A percentile compares a stretch with the other conserved stretches of the same genome.
These are phyloP conservation scores for Ploettnerulaceae sp. DNA, from an alignment of 2,329 filamentous ascomycete genomes.

Conservation along the genomic window DNA sequence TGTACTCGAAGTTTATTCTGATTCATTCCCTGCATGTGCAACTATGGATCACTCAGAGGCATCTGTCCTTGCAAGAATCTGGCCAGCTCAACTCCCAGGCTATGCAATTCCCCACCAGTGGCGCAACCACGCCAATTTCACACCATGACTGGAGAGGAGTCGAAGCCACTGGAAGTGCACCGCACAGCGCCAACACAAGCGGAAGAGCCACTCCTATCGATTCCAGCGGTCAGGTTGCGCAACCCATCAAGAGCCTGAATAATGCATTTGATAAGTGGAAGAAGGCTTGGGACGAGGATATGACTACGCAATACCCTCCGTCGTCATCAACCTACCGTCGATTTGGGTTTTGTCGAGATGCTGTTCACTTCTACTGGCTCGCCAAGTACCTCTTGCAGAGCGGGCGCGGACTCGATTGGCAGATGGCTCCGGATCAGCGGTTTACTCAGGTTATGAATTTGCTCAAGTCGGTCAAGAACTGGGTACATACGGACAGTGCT, in stretches of 20 bases:
- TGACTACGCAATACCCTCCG: slow-evolving; percentile 61
- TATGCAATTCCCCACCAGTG: slow-evolving; percentile 35
- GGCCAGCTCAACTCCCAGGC: slow-evolving; percentile 17
- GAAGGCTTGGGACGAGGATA: slow-evolving; percentile 64
- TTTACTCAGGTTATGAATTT: slow-evolving; percentile 57
- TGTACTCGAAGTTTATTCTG: slow-evolving; percentile 69
- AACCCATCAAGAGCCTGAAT: slow-evolving; percentile 44
- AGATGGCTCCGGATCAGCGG: slow-evolving; percentile 52
- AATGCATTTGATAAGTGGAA: slow-evolving; percentile 68
- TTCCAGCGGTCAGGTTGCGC: slow-evolving; percentile 31
- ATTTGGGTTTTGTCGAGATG: slow-evolving; percentile 66
- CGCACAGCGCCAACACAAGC: slow-evolving; percentile 43
- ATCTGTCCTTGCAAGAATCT: slow-evolving; percentile 34
- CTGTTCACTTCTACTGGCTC: slow-evolving; percentile 69
- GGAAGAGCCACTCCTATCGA: slow-evolving; percentile 45
- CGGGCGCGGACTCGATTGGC: slow-evolving; percentile 48
- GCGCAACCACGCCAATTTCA: slow-evolving; percentile 51
- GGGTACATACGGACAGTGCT: slow-evolving; percentile 59
- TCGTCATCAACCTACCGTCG: slow-evolving; percentile 49
- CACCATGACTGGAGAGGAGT: slow-evolving; percentile 53
- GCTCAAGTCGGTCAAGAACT: slow-evolving; percentile 54
- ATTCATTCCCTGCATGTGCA: slow-evolving; percentile 64
- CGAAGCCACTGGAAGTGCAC: slow-evolving; percentile 39
- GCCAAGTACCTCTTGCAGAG: slow-evolving; percentile 61
- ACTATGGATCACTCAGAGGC: slow-evolving; percentile 48